phyloP scores from a whole-genome alignment of 768 basidiomycete genomes.

The Mycena maculata region DNA sequence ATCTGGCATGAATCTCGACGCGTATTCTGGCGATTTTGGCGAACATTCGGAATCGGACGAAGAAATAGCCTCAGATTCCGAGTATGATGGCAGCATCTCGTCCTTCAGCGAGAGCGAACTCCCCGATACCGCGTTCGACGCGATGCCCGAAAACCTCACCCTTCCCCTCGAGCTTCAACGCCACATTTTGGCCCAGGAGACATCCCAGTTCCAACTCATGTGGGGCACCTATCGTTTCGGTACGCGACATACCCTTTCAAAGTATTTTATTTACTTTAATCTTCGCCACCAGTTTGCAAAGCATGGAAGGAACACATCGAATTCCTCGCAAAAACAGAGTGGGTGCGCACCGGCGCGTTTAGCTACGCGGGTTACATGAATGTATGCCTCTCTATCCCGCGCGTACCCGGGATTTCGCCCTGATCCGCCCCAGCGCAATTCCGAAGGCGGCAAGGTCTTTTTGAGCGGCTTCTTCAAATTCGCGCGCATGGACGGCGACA shows the following conservation, averaged over 20 bases:
- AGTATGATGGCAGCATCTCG: conserved; percentile 11
- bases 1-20: too few species aligned
- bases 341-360: conserved; percentile 3
- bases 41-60: background rate
- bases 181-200: background rate
- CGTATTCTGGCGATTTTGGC: too few species aligned
- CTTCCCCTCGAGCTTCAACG: conserved; percentile 25
- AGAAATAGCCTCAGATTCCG: background rate
- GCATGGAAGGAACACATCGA: conserved; percentile 27
- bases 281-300: background rate
- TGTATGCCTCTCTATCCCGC: background rate
- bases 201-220: background rate
- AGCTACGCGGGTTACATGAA: conserved; percentile 7
- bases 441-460: conserved; percentile 6
- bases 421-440: background rate
- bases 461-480: conserved; percentile 19
- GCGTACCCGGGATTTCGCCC: background rate
- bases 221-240: conserved; percentile 28
- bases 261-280: background rate
- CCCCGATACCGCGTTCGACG: background rate
- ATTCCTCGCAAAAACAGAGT: conserved; percentile 18
- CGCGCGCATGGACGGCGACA: conserved; percentile 20
- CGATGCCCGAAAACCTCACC: conserved; percentile 18
- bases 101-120: conserved; percentile 19
- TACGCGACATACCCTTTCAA: background rate